Percentiles rank a stretch among this genome's conserved stretches.
Evolutionary conservation across 805 yeast species (phyloP).

Genomic region (Wickerhamomyces chambardii): DNA sequence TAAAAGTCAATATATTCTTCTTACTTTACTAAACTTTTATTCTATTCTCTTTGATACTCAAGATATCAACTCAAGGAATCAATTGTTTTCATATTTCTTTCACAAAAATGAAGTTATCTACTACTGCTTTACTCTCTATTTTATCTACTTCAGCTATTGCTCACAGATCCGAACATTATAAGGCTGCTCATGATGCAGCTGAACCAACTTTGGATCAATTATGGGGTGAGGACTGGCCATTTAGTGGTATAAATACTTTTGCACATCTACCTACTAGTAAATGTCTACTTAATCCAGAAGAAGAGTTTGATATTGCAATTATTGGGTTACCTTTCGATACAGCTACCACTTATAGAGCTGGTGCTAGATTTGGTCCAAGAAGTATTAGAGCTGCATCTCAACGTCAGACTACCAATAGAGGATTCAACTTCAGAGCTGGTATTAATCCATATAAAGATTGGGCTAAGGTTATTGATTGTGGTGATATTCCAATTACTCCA

Average conservation of each 20-base stretch:
- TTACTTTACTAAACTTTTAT: neutral
- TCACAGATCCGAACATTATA: neutral
- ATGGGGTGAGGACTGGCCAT: conserved; percentile 76
- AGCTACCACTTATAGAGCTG: conserved; percentile 69
- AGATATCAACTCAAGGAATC: neutral
- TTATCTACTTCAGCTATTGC: neutral
- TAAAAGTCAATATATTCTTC: neutral
- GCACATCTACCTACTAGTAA: conserved; percentile 59
- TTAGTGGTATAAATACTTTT: conserved; percentile 58
- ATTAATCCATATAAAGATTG: conserved; percentile 48
- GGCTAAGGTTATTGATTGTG: conserved; percentile 55
- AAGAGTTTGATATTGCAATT: conserved; percentile 56
- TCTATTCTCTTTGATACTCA: too few species aligned
- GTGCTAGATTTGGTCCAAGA: conserved; percentile 79
- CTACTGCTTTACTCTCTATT: neutral
- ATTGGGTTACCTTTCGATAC: conserved; percentile 83
- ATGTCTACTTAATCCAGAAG: conserved; percentile 43
- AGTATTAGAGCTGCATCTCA: conserved; percentile 63
- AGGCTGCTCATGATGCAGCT: neutral
- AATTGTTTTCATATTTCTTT: too few species aligned
- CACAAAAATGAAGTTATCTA: neutral
- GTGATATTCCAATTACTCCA: conserved; percentile 62
- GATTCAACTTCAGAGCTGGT: conserved; percentile 60
- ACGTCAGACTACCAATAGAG: conserved; percentile 60
- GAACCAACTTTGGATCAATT: conserved; percentile 40